phyloP scores from a whole-genome alignment of 768 basidiomycete genomes.

The Tricholoma furcatifolium region DNA sequence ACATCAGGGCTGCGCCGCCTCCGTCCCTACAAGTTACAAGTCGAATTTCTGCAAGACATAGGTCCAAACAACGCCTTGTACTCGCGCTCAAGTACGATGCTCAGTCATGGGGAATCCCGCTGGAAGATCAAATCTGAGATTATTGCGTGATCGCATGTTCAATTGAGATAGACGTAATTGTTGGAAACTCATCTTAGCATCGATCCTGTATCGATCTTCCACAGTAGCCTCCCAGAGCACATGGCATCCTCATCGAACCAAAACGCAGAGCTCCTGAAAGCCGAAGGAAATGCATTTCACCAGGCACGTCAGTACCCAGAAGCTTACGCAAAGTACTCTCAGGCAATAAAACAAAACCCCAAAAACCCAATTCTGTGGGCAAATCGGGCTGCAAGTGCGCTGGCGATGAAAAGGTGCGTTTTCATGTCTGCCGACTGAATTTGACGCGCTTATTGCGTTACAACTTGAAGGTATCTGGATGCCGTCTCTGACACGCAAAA shows the following conservation, averaged over 20 bases:
- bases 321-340: conserved; percentile 39
- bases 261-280: conserved; percentile 32
- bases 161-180: too few species aligned
- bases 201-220: not conserved
- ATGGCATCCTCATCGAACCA: conserved; percentile 6
- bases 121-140: too few species aligned
- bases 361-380: conserved; percentile 40
- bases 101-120: too few species aligned
- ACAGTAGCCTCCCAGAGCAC: not conserved
- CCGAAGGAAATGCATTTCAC: conserved; percentile 39
- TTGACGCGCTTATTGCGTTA: not conserved
- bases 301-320: conserved; percentile 28
- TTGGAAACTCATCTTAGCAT: too few species aligned
- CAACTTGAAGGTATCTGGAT: conserved; percentile 28
- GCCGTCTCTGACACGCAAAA: conserved; percentile 29
- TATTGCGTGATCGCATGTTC: too few species aligned
- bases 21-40: too few species aligned
- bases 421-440: not conserved
- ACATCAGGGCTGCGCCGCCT: too few species aligned
- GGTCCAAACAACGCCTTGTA: not conserved
- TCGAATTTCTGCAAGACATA: too few species aligned
- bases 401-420: conserved; percentile 34
- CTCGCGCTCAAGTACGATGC: too few species aligned
- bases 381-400: conserved; percentile 43
- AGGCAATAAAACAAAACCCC: conserved; percentile 38